Conservation (phyloP, 768 basidiomycete species). For the Obba rivulosa region DNA sequence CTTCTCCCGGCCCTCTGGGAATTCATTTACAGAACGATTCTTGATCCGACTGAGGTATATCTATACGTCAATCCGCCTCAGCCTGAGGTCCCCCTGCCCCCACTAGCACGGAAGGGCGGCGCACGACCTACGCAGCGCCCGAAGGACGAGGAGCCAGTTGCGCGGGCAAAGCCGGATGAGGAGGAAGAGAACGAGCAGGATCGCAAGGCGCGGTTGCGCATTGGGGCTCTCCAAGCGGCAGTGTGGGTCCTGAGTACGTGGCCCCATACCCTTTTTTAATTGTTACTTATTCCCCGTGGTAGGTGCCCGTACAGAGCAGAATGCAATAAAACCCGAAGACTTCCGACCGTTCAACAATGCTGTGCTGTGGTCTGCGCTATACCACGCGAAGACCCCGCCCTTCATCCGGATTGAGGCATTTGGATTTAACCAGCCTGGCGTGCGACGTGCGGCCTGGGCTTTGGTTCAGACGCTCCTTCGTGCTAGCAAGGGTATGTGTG, state of each 20-base stretch:
- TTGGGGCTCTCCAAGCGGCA: constrained; percentile 62
- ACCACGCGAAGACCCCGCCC: constrained; percentile 36
- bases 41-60: constrained; percentile 61
- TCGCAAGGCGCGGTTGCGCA: constrained; percentile 60
- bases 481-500: constrained; percentile 37
- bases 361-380: constrained; percentile 55
- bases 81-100: constrained; percentile 33
- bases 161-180: constrained; percentile 46
- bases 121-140: constrained; percentile 30
- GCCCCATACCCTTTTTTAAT: neutral
- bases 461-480: constrained; percentile 43
- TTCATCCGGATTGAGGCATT: constrained; percentile 43
- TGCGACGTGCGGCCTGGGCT: constrained; percentile 68
- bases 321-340: constrained; percentile 22
- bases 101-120: constrained; percentile 23
- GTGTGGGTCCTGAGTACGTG: constrained; percentile 58
- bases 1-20: constrained; percentile 34
- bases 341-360: constrained; percentile 42
- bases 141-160: constrained; percentile 28
- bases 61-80: constrained; percentile 55
- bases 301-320: neutral
- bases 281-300: neutral
- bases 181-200: constrained; percentile 69
- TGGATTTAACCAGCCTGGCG: constrained; percentile 63
- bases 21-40: constrained; percentile 49